These are phyloP conservation scores for Suhomyces kunorum DNA, from an alignment of 1,139 yeast genomes.

Conservation along the genomic window DNA sequence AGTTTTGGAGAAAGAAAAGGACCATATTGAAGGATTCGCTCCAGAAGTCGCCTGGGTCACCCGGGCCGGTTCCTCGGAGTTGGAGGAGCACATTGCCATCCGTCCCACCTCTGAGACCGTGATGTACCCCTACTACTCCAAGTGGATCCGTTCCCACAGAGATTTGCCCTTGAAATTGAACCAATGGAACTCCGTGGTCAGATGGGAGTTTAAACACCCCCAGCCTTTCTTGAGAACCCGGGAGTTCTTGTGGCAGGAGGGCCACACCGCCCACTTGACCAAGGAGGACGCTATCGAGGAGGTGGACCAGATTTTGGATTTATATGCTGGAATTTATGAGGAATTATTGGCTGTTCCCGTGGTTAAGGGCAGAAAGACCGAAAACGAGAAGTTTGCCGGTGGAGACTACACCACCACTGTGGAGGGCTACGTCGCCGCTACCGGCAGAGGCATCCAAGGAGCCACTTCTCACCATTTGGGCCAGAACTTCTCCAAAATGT, in stretches of 20 bases:
- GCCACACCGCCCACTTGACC: conserved; percentile 95
- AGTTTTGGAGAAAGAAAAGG: conserved; percentile 96
- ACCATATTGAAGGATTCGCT: conserved; percentile 98
- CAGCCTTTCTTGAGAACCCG: conserved; percentile 99
- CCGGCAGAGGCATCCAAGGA: conserved; percentile 99
- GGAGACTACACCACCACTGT: conserved; percentile 93
- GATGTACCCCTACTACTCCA: conserved; percentile 99
- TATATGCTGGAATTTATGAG: conserved; percentile 81
- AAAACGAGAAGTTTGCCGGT: conserved; percentile 98
- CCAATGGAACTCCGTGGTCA: conserved; percentile 99
- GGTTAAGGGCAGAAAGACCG: conserved; percentile 91
- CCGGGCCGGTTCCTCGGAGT: conserved; percentile 87
- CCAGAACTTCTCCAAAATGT: conserved; percentile 98
- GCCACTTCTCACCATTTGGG: conserved; percentile 98
- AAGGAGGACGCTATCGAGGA: conserved; percentile 77
- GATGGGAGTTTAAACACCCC: conserved; percentile 99
- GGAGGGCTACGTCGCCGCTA: conserved; percentile 96
- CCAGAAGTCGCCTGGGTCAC: conserved; percentile 99
- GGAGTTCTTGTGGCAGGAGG: conserved; percentile 99
- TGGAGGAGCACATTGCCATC: conserved; percentile 97
- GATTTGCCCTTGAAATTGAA: conserved; percentile 94
- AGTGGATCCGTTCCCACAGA: conserved; percentile 98
- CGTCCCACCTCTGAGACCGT: conserved; percentile 99
- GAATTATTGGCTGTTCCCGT: conserved; percentile 97
- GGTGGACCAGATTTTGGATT: conserved; percentile 82